phyloP scores from a whole-genome alignment of 495 filamentous ascomycete genomes.

The Penicillium crystallinum region DNA sequence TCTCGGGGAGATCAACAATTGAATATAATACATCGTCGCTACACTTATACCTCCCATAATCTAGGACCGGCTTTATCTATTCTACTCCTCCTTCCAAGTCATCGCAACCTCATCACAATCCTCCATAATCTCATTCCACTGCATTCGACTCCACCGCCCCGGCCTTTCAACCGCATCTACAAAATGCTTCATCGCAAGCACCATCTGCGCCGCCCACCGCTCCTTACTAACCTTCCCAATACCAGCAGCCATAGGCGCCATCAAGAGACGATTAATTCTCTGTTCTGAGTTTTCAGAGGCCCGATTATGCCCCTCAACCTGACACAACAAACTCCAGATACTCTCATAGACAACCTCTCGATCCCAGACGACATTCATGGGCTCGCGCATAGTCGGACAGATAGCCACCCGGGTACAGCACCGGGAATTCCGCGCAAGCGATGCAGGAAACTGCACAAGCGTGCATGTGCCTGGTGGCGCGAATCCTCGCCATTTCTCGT shows the following conservation, averaged over 20 bases:
- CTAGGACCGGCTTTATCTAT: too few relatives aligned
- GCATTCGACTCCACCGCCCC: slow-evolving; percentile 26
- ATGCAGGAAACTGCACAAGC: slow-evolving; percentile 35
- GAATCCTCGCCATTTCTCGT: slow-evolving; percentile 43
- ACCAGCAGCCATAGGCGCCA: slow-evolving; percentile 47
- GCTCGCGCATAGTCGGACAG: slow-evolving; percentile 51
- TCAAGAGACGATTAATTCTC: too few relatives aligned
- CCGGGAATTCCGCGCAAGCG: slow-evolving; percentile 26
- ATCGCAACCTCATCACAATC: slow-evolving; percentile 26
- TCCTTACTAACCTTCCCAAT: slow-evolving; percentile 38
- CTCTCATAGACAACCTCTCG: slow-evolving; percentile 51
- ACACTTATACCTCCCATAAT: too few relatives aligned
- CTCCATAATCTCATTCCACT: slow-evolving; percentile 27
- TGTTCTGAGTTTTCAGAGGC: too few relatives aligned
- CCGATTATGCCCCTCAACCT: slow-evolving; percentile 43
- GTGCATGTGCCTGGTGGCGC: slow-evolving; percentile 46
- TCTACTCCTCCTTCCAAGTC: too few relatives aligned
- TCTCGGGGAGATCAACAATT: too few relatives aligned
- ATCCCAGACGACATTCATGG: too few relatives aligned
- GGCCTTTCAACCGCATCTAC: slow-evolving; percentile 35
- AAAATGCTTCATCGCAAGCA: slow-evolving; percentile 47
- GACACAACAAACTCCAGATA: slow-evolving; percentile 45
- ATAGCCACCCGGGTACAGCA: slow-evolving; percentile 41
- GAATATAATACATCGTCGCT: too few relatives aligned
- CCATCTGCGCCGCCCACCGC: slow-evolving; percentile 46